phyloP scores from a whole-genome alignment of 2,329 filamentous ascomycete genomes.

The Albifimbria verrucaria region DNA sequence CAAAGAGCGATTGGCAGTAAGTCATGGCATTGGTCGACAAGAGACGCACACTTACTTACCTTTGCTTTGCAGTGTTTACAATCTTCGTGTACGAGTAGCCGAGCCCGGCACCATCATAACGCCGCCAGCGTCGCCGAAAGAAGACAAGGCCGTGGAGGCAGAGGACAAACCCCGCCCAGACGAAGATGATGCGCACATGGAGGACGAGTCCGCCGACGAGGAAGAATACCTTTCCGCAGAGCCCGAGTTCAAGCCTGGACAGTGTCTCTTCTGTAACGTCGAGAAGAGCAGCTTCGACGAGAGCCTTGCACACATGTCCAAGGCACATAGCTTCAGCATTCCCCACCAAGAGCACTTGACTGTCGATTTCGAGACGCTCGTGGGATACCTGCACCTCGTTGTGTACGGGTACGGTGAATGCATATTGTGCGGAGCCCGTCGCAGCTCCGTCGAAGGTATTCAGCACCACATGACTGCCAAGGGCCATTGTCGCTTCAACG shows the following conservation, averaged over 20 bases:
- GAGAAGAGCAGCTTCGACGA: slow-evolving; percentile 25
- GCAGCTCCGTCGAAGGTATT: slow-evolving; percentile 38
- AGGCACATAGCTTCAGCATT: slow-evolving; percentile 43
- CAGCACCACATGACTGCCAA: slow-evolving; percentile 51
- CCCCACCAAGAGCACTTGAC: slow-evolving; percentile 34
- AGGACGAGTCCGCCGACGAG: not conserved
- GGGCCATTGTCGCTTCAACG: slow-evolving; percentile 44
- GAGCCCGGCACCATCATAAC: slow-evolving; percentile 11
- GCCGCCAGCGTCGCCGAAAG: slow-evolving; percentile 6
- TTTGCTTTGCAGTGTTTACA: slow-evolving; percentile 15
- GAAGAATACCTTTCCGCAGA: not conserved
- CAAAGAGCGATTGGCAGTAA: slow-evolving; percentile 20
- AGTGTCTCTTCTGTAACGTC: slow-evolving; percentile 41
- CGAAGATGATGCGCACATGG: not conserved
- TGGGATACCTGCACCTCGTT: slow-evolving; percentile 45
- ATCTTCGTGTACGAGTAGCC: slow-evolving; percentile 17
- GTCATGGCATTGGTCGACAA: not conserved
- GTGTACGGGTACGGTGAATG: slow-evolving; percentile 50
- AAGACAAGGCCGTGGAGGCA: not conserved
- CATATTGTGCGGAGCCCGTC: slow-evolving; percentile 43
- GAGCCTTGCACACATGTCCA: slow-evolving; percentile 47
- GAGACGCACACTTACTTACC: not conserved
- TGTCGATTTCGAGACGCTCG: slow-evolving; percentile 43
- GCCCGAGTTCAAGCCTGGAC: slow-evolving; percentile 21
- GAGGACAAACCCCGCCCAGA: slow-evolving; percentile 1